These are phyloP conservation scores for Heliamphora pulchella DNA, from an alignment of 179 eudicot species.

Conservation along the genomic window DNA sequence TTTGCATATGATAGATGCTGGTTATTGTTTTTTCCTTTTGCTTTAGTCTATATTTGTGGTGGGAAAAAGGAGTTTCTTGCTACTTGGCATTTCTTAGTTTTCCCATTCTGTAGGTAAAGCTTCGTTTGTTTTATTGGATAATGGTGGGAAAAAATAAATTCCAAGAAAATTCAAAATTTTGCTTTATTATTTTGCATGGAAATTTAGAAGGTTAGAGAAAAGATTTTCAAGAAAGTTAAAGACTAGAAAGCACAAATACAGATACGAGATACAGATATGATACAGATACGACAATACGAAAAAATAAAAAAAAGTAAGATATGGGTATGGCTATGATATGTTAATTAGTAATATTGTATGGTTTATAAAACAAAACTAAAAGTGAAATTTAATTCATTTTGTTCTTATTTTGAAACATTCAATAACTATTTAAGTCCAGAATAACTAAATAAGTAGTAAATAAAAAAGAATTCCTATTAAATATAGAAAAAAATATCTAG, in stretches of 20 bases:
- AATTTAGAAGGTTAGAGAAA: background rate
- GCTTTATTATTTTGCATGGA: background rate
- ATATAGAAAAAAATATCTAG: too few species aligned
- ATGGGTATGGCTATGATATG: too few species aligned
- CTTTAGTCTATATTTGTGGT: background rate
- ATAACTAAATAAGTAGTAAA: too few species aligned
- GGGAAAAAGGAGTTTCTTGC: background rate
- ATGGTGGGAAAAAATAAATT: background rate
- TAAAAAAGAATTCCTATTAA: too few species aligned
- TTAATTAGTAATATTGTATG: too few species aligned
- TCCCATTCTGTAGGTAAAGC: background rate
- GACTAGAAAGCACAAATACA: background rate
- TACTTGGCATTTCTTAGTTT: background rate
- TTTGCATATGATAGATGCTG: background rate
- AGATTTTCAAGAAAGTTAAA: background rate
- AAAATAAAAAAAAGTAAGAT: too few species aligned
- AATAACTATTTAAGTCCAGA: too few species aligned
- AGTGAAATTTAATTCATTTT: too few species aligned
- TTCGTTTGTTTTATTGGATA: background rate
- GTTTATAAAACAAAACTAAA: too few species aligned
- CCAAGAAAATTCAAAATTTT: background rate
- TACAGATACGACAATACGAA: too few species aligned
- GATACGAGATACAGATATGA: too few species aligned
- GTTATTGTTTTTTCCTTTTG: background rate
- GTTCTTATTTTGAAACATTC: too few species aligned